Percentiles rank a stretch among this genome's conserved stretches.
phyloP scores from a whole-genome alignment of 192 early-diverging fungal genomes.

The Coemansia sp. region DNA sequence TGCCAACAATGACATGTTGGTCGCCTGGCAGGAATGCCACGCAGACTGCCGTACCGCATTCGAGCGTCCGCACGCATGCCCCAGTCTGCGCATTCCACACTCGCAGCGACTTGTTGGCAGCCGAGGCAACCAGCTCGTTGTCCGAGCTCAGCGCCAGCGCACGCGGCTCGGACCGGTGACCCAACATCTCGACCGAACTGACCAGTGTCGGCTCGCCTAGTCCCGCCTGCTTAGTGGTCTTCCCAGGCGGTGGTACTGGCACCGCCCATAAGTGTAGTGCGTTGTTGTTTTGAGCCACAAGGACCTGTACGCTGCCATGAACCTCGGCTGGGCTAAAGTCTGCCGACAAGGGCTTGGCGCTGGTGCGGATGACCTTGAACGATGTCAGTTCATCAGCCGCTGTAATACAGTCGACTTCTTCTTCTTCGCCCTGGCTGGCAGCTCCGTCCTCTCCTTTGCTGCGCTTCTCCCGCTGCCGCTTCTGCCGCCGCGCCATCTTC shows the following conservation, averaged over 20 bases:
- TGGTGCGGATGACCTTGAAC: conserved; percentile 68
- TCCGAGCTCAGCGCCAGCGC: conserved; percentile 86
- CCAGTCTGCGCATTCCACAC: conserved; percentile 86
- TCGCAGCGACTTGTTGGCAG: conserved; percentile 79
- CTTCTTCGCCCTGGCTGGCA: conserved; percentile 4
- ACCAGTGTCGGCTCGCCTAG: conserved; percentile 63
- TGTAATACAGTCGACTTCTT: conserved; percentile 39
- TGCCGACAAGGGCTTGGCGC: conserved; percentile 74
- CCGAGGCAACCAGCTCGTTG: conserved; percentile 82
- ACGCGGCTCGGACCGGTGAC: conserved; percentile 90
- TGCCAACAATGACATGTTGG: conserved; percentile 83
- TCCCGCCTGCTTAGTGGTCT: conserved; percentile 63
- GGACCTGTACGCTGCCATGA: conserved; percentile 50
- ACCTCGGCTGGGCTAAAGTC: conserved; percentile 46
- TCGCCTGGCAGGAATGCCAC: conserved; percentile 90
- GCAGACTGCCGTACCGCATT: conserved; percentile 90
- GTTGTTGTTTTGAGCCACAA: conserved; percentile 81
- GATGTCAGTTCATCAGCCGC: conserved; percentile 75
- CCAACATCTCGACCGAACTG: conserved; percentile 74
- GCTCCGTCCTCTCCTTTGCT: conserved; percentile 50
- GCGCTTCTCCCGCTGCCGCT: conserved; percentile 73
- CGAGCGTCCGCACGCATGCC: conserved; percentile 83
- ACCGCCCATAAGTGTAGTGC: conserved; percentile 69
- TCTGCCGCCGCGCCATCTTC: conserved; percentile 74
- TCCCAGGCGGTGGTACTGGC: conserved; percentile 56